Evolutionary conservation across 2,329 filamentous ascomycete genomes (phyloP), one percentile per base, ranked within the genome.

Genomic region (Gaeumannomyces sp.): DNA sequence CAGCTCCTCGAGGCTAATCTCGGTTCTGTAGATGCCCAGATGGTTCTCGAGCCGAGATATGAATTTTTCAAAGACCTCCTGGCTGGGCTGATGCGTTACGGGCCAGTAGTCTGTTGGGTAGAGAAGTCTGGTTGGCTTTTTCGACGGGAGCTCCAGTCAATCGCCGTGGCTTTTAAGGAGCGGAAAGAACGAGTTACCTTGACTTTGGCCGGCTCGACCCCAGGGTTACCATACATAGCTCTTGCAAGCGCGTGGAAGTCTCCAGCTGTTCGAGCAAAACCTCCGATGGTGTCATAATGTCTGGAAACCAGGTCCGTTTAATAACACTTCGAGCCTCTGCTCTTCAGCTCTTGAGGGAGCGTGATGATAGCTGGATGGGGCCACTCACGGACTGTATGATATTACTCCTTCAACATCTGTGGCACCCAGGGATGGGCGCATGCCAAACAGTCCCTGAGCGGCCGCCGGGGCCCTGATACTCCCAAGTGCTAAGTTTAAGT

Each of bases 381-480:
- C n/a, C n/a, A n/a, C 0, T 74, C 73, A 2, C 70, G 69, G 3
- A 75, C 74, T 1, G 73, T 74, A 45, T 79, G 76, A 2, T 78
- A 81, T 71, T 76, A 84, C 10, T 73, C 73, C 79, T 81, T 83
- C 28, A 14, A 82, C 78, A 0, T 75, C 73, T 1, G 77, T 76
- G 0, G 82, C 81, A 64, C 84, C 78, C 57, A 85, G 74, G 63
- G 82, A 83, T 0, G 82, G 82, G 1, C 68, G 70, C 5, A 70
- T 69, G 2, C 68, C 68, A n/a, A 70, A 69, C 1, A 74, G 64
- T 2, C 61, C 64, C 11, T 75, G 69, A 25, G 71, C 64, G 1
- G 73, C 73, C 13, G 71, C 70, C 50, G 70, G 71, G 1, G 73
- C 73, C 8, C 74, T 66, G 56, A 73, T 72, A 25, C 72, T 76